Evolutionary conservation across 345 rosid species (phyloP).

Genomic region (Erysimum cheiranthoides): DNA sequence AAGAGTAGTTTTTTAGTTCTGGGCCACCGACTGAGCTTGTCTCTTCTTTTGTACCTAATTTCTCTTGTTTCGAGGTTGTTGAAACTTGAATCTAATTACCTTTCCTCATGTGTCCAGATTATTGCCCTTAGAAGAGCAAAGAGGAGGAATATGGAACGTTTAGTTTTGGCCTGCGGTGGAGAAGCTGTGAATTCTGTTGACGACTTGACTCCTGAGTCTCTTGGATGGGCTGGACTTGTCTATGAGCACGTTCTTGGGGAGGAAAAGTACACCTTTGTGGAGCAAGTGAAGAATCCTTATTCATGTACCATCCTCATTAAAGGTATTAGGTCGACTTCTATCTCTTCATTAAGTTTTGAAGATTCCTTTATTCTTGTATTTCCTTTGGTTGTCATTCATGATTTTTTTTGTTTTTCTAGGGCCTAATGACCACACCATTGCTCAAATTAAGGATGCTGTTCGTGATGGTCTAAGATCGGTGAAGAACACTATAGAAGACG

Average conservation of each 20-base stretch:
- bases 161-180: slow-evolving; percentile 95
- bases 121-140: slow-evolving; percentile 97
- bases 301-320: slow-evolving; percentile 94
- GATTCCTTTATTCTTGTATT: neutral
- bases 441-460: slow-evolving; percentile 96
- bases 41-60: slow-evolving; percentile 1
- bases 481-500: slow-evolving; percentile 95
- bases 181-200: slow-evolving; percentile 94
- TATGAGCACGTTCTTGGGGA: slow-evolving; percentile 94
- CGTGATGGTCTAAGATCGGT: slow-evolving; percentile 98
- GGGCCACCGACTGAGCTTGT: neutral
- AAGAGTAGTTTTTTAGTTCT: neutral
- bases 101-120: slow-evolving; percentile 53
- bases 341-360: neutral
- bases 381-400: slow-evolving; percentile 6
- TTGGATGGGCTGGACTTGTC: slow-evolving; percentile 97
- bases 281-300: slow-evolving; percentile 82
- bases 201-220: slow-evolving; percentile 81
- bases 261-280: slow-evolving; percentile 93
- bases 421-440: slow-evolving; percentile 95
- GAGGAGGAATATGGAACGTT: slow-evolving; percentile 95
- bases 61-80: neutral
- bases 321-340: slow-evolving; percentile 53
- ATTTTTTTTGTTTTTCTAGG: slow-evolving; percentile 50
- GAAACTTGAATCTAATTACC: neutral